Percentiles rank a stretch among this genome's conserved stretches.
phyloP scores from a whole-genome alignment of 2,329 filamentous ascomycete species.

The Xylaria hypoxylon region DNA sequence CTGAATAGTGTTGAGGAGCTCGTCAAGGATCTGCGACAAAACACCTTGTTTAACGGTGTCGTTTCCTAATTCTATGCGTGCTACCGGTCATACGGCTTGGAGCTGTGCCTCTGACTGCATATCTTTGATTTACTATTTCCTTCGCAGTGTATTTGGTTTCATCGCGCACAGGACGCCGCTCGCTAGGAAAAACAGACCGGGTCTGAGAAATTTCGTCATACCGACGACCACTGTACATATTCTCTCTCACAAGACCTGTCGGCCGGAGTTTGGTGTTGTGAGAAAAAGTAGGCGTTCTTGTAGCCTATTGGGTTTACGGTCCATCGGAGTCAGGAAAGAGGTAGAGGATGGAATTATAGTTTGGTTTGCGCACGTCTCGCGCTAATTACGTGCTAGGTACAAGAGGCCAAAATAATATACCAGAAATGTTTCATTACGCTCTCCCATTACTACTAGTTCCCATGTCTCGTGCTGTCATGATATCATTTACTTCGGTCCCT shows the following conservation, averaged over 20 bases:
- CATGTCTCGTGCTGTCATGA: slow-evolving; percentile 17
- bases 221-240: slow-evolving; percentile 21
- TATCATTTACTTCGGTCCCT: slow-evolving; percentile 22
- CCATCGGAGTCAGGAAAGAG: background rate
- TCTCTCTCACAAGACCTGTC: slow-evolving; percentile 20
- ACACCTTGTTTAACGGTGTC: slow-evolving; percentile 72
- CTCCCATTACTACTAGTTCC: slow-evolving; percentile 13
- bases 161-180: slow-evolving; percentile 1
- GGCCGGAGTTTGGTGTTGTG: slow-evolving; percentile 22
- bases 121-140: background rate
- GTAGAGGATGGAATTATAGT: background rate
- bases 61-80: slow-evolving; percentile 54
- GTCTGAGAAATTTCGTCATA: slow-evolving; percentile 11
- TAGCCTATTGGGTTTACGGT: slow-evolving; percentile 7
- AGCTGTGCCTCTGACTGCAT: slow-evolving; percentile 1
- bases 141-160: slow-evolving; percentile 3
- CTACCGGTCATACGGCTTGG: background rate
- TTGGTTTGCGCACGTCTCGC: slow-evolving; percentile 6
- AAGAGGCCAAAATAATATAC: slow-evolving; percentile 38
- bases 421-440: slow-evolving; percentile 28
- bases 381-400: slow-evolving; percentile 29
- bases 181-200: slow-evolving; percentile 3
- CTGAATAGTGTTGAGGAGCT: slow-evolving; percentile 86
- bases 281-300: slow-evolving; percentile 17
- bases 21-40: slow-evolving; percentile 84